Conservation (phyloP, 177 flowering plant species). For the Vitis hybrid region DNA sequence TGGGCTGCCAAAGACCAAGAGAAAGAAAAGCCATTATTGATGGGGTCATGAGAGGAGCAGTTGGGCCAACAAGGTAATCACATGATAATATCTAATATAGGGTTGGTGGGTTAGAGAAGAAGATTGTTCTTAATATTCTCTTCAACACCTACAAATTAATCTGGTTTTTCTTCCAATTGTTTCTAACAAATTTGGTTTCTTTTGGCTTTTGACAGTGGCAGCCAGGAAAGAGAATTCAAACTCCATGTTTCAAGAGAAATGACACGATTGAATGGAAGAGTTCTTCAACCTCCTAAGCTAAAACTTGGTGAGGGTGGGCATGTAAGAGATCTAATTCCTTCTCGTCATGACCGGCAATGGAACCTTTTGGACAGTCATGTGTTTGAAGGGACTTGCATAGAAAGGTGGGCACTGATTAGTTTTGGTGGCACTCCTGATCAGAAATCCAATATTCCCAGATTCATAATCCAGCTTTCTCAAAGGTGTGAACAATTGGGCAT, state of each 20-base stretch:
- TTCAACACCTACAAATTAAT: no score
- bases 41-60: slow-evolving; percentile 63
- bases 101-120: no score
- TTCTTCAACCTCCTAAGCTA: slow-evolving; percentile 87
- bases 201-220: slow-evolving; percentile 45
- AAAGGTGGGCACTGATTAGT: slow-evolving; percentile 84
- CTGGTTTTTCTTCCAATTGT: background rate
- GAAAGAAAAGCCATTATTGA: slow-evolving; percentile 75
- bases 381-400: slow-evolving; percentile 73
- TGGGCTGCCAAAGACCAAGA: slow-evolving; percentile 84
- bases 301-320: slow-evolving; percentile 85
- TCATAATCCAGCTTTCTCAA: slow-evolving; percentile 65
- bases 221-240: slow-evolving; percentile 64
- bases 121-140: background rate
- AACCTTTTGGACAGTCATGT: slow-evolving; percentile 84
- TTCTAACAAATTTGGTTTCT: background rate
- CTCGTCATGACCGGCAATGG: slow-evolving; percentile 86
- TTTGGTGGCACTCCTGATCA: slow-evolving; percentile 82
- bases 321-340: slow-evolving; percentile 62
- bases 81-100: no score
- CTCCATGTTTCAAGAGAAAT: slow-evolving; percentile 75
- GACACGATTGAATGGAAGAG: slow-evolving; percentile 81
- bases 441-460: slow-evolving; percentile 57
- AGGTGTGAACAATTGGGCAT: slow-evolving; percentile 87
- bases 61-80: slow-evolving; percentile 81